Evolutionary conservation across 495 filamentous ascomycete genomes (phyloP).

Genomic region (Acidiella bohemica): DNA sequence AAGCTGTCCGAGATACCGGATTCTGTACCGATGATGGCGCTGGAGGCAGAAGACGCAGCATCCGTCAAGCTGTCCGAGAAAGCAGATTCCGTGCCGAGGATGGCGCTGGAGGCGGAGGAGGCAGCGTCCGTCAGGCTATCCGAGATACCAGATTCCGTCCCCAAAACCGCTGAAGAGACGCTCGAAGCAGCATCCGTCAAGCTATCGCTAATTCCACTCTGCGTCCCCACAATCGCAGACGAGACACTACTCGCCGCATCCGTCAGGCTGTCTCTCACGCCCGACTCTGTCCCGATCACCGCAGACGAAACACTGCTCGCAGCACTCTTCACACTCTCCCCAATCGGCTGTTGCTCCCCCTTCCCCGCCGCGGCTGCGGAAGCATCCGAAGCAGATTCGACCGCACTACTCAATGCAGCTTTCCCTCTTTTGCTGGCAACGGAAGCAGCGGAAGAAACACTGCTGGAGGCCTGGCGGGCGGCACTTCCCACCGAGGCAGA

Average conservation of each 20-base stretch:
- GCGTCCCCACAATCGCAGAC: slow-evolving; percentile 1
- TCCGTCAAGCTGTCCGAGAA: slow-evolving; percentile 16
- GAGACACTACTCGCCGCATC: slow-evolving; percentile 1
- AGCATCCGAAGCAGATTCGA: background rate
- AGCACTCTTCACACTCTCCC: background rate
- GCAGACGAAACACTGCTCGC: slow-evolving; percentile 26
- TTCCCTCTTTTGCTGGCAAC: background rate
- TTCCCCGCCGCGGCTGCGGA: background rate
- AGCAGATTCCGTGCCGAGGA: slow-evolving; percentile 21
- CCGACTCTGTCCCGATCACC: slow-evolving; percentile 20
- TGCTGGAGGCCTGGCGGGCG: too few species aligned
- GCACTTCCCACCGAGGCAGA: slow-evolving; percentile 21
- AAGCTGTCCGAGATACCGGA: background rate
- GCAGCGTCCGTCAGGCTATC: slow-evolving; percentile 19
- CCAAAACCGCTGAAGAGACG: slow-evolving; percentile 17
- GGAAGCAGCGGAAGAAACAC: slow-evolving; percentile 10
- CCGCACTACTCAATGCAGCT: background rate
- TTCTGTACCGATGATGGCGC: slow-evolving; percentile 19
- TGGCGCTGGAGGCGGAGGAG: slow-evolving; percentile 28
- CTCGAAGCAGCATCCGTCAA: slow-evolving; percentile 1
- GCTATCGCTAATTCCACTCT: background rate
- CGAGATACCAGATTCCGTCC: slow-evolving; percentile 15
- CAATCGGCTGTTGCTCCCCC: background rate
- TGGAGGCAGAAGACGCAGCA: slow-evolving; percentile 28
- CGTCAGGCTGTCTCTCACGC: slow-evolving; percentile 5